Base-by-base conservation (phyloP, 225 moss, liverwort and hornwort genomes). In the Polytrichum commune region DNA sequence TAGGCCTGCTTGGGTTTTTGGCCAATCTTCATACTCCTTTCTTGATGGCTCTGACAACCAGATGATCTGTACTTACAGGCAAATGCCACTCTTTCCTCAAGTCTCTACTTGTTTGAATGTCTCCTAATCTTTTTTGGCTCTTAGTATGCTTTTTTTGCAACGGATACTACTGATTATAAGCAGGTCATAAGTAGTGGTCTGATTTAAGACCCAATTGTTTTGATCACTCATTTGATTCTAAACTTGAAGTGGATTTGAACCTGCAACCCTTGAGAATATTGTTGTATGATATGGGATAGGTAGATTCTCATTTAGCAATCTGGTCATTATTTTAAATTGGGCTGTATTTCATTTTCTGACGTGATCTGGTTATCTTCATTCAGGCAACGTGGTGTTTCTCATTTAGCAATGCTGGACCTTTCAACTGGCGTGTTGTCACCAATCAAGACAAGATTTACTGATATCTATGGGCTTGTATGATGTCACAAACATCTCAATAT, bases 41-140 rank as follows among this genome's bases (percentile, higher is more conserved):
- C 72, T 84, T 64, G 76, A 79, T 26, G 73, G 81, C 62, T 89
- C 86, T 53, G 84, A 78, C 69, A 84, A 76, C 64, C 72, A 68
- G 61, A 84, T 91, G 46, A 75, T 90, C 72, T 91, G 93, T 65
- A 89, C 90, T 71, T 96, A 90, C 88, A 90, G 95, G 95, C 86
- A 18, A 63, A 29, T 29, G 53, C 64, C 33, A 55, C 55, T 9
- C 13, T 9, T 23, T 69, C 61, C 65, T 27, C n/a, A 62, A 62
- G 33, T 68, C 54, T 22, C 72, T 19, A 68, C n/a, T 18, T 20
- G 7, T 19, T 68, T 20, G 25, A 54, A 46, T 46, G 18, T 46
- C 46, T 46, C 30, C 32, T 22, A 22, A 57, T 19, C 58, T 2
- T 6, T 22, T n/a, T 58, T 6, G 46, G 4, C 58, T 24, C 7